A percentile compares a stretch with the other conserved stretches of the same genome.
These are phyloP conservation scores for Fusarium falciforme DNA, from an alignment of 2,329 filamentous ascomycete genomes.

Conservation along the genomic window DNA sequence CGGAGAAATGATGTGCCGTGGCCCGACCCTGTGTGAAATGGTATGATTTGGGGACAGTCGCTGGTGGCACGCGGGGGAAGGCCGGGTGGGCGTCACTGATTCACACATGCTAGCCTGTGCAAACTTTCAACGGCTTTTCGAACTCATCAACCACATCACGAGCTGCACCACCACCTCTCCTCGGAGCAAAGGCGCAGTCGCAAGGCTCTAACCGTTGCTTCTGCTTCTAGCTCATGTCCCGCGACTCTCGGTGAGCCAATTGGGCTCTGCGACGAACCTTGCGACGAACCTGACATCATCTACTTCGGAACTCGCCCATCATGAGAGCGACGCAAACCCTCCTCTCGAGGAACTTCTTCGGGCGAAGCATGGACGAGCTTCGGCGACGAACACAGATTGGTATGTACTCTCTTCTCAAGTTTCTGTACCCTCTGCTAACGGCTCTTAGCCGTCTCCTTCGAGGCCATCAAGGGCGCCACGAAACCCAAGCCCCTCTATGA, in stretches of 20 bases:
- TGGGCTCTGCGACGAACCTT: constrained; percentile 32
- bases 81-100: background rate
- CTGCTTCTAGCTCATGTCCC: constrained; percentile 32
- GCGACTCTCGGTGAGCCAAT: constrained; percentile 45
- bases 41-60: background rate
- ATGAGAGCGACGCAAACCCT: constrained; percentile 62
- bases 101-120: constrained; percentile 25
- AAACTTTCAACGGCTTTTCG: constrained; percentile 1
- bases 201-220: background rate
- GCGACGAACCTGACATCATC: background rate
- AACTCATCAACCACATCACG: constrained; percentile 4
- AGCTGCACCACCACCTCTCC: background rate
- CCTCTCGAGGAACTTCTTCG: constrained; percentile 65
- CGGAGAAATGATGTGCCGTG: constrained; percentile 38
- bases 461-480: constrained; percentile 73
- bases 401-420: constrained; percentile 40
- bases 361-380: constrained; percentile 70
- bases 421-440: background rate
- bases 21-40: constrained; percentile 10
- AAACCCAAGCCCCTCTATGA: constrained; percentile 73
- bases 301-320: constrained; percentile 15
- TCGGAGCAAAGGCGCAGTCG: background rate
- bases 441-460: constrained; percentile 72
- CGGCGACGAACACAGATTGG: constrained; percentile 67
- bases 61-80: background rate